Conservation (phyloP, 768 basidiomycete genomes). For the Phylloporus scabripes region DNA sequence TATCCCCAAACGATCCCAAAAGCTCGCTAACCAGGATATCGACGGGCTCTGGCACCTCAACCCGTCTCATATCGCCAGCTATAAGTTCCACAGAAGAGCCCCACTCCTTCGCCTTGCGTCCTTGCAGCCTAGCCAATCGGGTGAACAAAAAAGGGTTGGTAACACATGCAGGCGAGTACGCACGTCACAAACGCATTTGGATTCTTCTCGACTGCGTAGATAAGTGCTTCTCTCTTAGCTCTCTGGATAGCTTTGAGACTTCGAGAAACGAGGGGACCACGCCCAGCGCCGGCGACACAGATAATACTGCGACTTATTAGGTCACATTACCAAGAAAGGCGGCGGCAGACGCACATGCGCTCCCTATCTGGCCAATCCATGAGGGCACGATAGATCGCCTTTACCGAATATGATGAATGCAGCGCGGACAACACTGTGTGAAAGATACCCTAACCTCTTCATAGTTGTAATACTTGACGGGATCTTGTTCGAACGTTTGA, state of each 20-base stretch:
- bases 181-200: constrained; percentile 94
- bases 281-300: constrained; percentile 91
- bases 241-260: constrained; percentile 73
- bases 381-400: constrained; percentile 82
- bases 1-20: constrained; percentile 96
- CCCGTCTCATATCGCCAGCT: constrained; percentile 91
- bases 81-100: constrained; percentile 68
- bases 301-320: constrained; percentile 51
- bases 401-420: constrained; percentile 10
- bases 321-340: constrained; percentile 12
- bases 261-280: constrained; percentile 88
- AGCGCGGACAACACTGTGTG: constrained; percentile 8
- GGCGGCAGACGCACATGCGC: constrained; percentile 51
- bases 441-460: constrained; percentile 60
- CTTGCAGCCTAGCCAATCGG: constrained; percentile 61
- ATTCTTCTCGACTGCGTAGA: constrained; percentile 96
- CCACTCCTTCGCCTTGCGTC: constrained; percentile 80
- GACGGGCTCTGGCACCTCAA: constrained; percentile 78
- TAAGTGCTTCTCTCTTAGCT: constrained; percentile 50
- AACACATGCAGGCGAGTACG: constrained; percentile 30
- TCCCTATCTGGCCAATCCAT: constrained; percentile 57
- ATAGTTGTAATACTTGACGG: constrained; percentile 92
- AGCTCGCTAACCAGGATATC: constrained; percentile 96
- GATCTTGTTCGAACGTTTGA: constrained; percentile 96
- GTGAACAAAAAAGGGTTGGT: constrained; percentile 13